phyloP scores from a whole-genome alignment of 75 land plant genomes.

The Ceratopteris richardii region DNA sequence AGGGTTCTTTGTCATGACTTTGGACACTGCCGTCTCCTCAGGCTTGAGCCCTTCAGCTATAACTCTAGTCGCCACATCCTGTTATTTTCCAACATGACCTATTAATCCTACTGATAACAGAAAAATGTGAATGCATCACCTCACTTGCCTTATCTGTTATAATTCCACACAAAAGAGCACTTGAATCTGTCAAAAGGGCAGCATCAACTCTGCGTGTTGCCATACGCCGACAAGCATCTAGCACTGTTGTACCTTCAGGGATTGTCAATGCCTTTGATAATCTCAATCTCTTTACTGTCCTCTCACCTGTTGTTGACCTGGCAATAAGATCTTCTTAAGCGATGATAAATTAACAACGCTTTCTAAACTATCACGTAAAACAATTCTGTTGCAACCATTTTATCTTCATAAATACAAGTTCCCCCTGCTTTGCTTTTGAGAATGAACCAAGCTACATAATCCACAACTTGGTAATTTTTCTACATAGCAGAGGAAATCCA shows the following conservation, averaged over 20 bases:
- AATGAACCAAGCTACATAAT: not conserved
- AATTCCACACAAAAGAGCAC: slow-evolving; percentile 88
- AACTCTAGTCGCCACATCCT: slow-evolving; percentile 84
- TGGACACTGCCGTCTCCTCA: slow-evolving; percentile 67
- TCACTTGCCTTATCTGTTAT: slow-evolving; percentile 75
- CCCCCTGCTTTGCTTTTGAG: too few relatives aligned
- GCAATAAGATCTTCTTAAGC: not conserved
- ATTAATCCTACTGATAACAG: not conserved
- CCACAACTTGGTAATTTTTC: not conserved
- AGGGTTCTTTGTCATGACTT: slow-evolving; percentile 84
- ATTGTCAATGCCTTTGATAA: slow-evolving; percentile 88
- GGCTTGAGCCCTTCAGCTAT: slow-evolving; percentile 84
- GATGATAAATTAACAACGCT: not conserved
- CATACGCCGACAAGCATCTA: slow-evolving; percentile 92
- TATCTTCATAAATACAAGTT: not conserved
- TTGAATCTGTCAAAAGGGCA: slow-evolving; percentile 77
- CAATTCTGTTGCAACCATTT: not conserved
- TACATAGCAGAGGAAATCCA: too few relatives aligned
- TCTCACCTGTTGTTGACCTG: slow-evolving; percentile 43
- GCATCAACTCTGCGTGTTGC: slow-evolving; percentile 88
- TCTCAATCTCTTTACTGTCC: slow-evolving; percentile 87
- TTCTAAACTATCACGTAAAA: not conserved
- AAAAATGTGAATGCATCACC: not conserved
- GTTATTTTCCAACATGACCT: not conserved
- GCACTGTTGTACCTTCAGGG: slow-evolving; percentile 83